These are phyloP conservation scores for Chlamydomonas schloesseri DNA, from an alignment of 139 green algal species.

Conservation along the genomic window DNA sequence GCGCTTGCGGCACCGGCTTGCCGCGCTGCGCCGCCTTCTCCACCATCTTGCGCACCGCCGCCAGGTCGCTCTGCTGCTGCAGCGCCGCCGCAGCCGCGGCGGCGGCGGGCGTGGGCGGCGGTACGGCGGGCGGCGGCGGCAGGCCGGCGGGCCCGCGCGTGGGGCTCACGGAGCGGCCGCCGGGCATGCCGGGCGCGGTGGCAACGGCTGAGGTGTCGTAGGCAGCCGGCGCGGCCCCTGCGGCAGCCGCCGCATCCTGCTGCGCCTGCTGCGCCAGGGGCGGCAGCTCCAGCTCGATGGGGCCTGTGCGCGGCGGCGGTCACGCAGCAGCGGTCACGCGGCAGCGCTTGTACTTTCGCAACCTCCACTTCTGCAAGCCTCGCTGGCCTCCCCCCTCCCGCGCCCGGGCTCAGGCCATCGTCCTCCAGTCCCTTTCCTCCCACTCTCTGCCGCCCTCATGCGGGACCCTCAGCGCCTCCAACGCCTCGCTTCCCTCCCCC, in stretches of 20 bases:
- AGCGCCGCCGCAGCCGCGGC: background rate
- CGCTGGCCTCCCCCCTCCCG: too few species aligned
- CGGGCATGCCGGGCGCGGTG: background rate
- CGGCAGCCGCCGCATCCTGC: background rate
- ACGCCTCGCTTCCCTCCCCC: too few species aligned
- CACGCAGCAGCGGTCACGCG: too few species aligned
- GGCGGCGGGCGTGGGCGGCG: slow-evolving; percentile 11
- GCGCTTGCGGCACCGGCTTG: background rate
- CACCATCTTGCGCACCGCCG: slow-evolving; percentile 11
- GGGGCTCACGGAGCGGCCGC: background rate
- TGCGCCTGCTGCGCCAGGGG: too few species aligned
- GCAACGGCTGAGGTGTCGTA: background rate
- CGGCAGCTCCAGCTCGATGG: slow-evolving; percentile 25
- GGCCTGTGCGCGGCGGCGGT: background rate
- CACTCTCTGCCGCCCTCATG: too few species aligned
- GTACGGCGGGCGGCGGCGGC: slow-evolving; percentile 2
- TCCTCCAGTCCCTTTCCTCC: too few species aligned
- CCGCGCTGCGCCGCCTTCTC: slow-evolving; percentile 39
- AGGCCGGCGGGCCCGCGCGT: background rate
- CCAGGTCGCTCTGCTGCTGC: slow-evolving; percentile 23
- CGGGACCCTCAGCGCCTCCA: too few species aligned
- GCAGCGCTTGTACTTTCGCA: too few species aligned
- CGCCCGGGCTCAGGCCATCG: too few species aligned
- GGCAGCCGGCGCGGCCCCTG: background rate
- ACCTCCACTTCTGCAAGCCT: too few species aligned